Evolutionary conservation across 2,329 filamentous ascomycete genomes (phyloP).

Genomic region (Dactylellina sp.): DNA sequence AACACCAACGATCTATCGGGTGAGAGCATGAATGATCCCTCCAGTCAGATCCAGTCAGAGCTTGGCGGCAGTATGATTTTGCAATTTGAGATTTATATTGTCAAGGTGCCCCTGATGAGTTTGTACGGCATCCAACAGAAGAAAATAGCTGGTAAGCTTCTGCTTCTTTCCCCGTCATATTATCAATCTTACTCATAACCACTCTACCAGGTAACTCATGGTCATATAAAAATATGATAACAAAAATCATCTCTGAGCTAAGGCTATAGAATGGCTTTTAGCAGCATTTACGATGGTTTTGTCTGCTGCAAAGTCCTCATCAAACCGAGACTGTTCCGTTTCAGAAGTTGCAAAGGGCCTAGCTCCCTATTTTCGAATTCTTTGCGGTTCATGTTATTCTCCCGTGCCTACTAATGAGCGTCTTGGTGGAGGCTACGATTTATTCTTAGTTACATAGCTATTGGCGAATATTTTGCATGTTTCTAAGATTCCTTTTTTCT

Average conservation of each 20-base stretch:
- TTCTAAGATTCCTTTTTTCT: conserved; percentile 26
- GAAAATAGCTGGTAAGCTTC: conserved; percentile 73
- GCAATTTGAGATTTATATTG: conserved; percentile 95
- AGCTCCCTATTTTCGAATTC: too few species aligned
- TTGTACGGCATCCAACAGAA: conserved; percentile 98
- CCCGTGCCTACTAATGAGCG: neutral
- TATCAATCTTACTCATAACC: neutral
- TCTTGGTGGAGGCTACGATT: neutral
- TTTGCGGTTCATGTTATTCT: neutral
- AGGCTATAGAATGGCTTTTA: conserved; percentile 70
- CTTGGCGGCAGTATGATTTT: conserved; percentile 85
- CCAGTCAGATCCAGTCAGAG: conserved; percentile 84
- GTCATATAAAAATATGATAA: conserved; percentile 99
- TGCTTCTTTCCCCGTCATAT: neutral
- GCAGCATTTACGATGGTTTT: conserved; percentile 7
- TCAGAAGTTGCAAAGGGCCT: neutral
- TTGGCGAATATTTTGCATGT: conserved; percentile 19
- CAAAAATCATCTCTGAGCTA: conserved; percentile 89
- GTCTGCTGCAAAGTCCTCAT: neutral
- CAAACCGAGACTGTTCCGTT: neutral
- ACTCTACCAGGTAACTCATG: conserved; percentile 80
- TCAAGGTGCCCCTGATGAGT: conserved; percentile 93
- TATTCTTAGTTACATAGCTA: conserved; percentile 6
- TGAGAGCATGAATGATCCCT: conserved; percentile 82
- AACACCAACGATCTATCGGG: conserved; percentile 89